Evolutionary conservation across 345 rosid genomes (phyloP), one percentile per base, ranked within the genome.

Genomic region (Sisymbrium irio): DNA sequence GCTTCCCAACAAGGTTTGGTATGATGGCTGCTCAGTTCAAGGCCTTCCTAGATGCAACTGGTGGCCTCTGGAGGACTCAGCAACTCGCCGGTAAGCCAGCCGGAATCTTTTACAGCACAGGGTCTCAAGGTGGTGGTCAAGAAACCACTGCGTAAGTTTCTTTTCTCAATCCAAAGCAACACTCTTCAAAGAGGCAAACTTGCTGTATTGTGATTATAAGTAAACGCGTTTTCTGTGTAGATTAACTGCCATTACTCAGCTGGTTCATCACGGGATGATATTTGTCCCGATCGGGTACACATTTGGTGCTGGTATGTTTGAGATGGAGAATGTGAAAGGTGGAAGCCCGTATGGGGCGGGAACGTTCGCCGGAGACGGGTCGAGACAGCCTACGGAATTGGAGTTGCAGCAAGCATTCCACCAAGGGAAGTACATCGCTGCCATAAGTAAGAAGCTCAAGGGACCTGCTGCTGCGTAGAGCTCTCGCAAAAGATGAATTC

Each of bases 11-110:
- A 60, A 86, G 97, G 87, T 93, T 87, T 40, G 98, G 98, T 17
- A 93, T 93, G 98, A 93, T 93, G 98, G 79, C 94, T 78, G 96
- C 97, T 64, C 97, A 93, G 73, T 93, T 93, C 70, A 93, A 93
- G 72, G 94, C 98, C 9, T 93, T 93, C 78, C 37, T 93, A 67
- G 97, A 93, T 78, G 83, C 97, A 69, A 93, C 97, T 30, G 98
- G 98, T 36, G 96, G 91, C 14, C 82, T 89, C 20, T 91, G 98
- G 98, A 88, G 96, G 69, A 82, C 94, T 65, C 98, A 91, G 55
- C 83, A 79, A 72, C 97, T 93, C 41, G 97, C 98, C 0, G 98
- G 98, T 60, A 93, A 89, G 72, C 96, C 98, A 63, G 98, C 98
- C 3, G 97, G 98, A 30, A 79, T 93, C 71, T 93, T 93, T 82